These are phyloP conservation scores for Crithidia thermophila DNA, from an alignment of 208 protist genomes.

Conservation along the genomic window DNA sequence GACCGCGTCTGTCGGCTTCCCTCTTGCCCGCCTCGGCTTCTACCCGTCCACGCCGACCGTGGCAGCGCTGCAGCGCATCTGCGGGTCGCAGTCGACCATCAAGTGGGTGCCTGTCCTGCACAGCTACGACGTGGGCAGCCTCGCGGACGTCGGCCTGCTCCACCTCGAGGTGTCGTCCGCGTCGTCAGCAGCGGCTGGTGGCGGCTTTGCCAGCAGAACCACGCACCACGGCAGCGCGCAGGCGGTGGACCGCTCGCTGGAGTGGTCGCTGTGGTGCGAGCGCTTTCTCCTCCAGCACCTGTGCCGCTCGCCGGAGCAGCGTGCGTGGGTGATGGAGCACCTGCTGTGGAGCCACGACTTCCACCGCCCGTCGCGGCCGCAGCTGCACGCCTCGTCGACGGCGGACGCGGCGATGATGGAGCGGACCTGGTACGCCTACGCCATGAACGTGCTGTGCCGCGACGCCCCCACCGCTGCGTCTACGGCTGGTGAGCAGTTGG, in stretches of 20 bases:
- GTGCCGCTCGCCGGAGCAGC: constrained; percentile 30
- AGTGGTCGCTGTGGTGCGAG: constrained; percentile 26
- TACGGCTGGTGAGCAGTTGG: not conserved
- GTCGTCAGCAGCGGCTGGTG: not conserved
- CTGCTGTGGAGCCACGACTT: constrained; percentile 31
- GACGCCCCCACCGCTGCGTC: not conserved
- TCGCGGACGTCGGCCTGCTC: constrained; percentile 37
- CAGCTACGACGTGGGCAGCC: constrained; percentile 35
- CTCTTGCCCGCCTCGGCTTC: constrained; percentile 35
- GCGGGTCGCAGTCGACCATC: constrained; percentile 33
- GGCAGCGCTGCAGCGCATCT: constrained; percentile 23
- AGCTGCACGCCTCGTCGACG: not conserved
- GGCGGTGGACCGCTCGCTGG: not conserved
- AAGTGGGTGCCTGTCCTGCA: constrained; percentile 45
- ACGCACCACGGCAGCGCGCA: not conserved
- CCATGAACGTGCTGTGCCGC: constrained; percentile 18
- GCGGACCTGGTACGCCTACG: constrained; percentile 33
- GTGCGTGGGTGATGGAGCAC: constrained; percentile 17
- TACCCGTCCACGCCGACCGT: constrained; percentile 41
- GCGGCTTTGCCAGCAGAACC: too few species aligned
- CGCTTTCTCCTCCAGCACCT: constrained; percentile 16
- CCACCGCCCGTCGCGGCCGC: constrained; percentile 1
- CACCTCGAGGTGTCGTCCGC: not conserved
- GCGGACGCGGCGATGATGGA: constrained; percentile 4
- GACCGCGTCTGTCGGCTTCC: constrained; percentile 42